These are phyloP conservation scores for Emiliania huxleyi DNA, from an alignment of 78 protist species.

Conservation along the genomic window DNA sequence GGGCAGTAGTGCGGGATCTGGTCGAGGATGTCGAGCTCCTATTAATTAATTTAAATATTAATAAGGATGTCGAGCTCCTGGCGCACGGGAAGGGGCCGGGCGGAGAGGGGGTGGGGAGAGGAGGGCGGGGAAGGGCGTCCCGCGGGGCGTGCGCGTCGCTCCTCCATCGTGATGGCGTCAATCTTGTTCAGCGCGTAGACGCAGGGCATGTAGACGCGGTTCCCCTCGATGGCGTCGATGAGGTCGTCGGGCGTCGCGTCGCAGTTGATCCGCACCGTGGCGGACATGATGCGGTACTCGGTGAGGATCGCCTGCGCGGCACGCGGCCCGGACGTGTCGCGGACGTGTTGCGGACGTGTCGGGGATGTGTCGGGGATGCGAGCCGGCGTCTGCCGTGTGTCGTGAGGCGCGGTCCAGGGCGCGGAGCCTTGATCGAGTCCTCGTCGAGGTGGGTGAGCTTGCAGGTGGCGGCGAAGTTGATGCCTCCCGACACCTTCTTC, in stretches of 20 bases:
- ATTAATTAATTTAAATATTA: too few relatives aligned
- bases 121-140: too few relatives aligned
- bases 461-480: constrained; percentile 60
- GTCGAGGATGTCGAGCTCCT: constrained; percentile 37
- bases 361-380: too few relatives aligned
- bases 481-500: constrained; percentile 76
- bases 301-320: constrained; percentile 49
- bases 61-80: too few relatives aligned
- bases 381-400: too few relatives aligned
- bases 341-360: too few relatives aligned
- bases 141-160: too few relatives aligned
- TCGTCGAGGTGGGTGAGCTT: constrained; percentile 4
- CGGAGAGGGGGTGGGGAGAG: too few relatives aligned
- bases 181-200: constrained; percentile 96
- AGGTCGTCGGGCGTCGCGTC: constrained; percentile 95
- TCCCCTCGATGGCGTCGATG: constrained; percentile 97
- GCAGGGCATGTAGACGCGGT: constrained; percentile 90
- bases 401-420: too few relatives aligned
- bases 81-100: too few relatives aligned
- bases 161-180: constrained; percentile 91
- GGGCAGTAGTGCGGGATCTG: constrained; percentile 58
- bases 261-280: constrained; percentile 79
- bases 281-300: constrained; percentile 90
- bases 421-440: constrained; percentile 14
- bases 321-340: too few relatives aligned